These are phyloP conservation scores for Candida qinlingensis DNA, from an alignment of 805 yeast species.

Conservation along the genomic window DNA sequence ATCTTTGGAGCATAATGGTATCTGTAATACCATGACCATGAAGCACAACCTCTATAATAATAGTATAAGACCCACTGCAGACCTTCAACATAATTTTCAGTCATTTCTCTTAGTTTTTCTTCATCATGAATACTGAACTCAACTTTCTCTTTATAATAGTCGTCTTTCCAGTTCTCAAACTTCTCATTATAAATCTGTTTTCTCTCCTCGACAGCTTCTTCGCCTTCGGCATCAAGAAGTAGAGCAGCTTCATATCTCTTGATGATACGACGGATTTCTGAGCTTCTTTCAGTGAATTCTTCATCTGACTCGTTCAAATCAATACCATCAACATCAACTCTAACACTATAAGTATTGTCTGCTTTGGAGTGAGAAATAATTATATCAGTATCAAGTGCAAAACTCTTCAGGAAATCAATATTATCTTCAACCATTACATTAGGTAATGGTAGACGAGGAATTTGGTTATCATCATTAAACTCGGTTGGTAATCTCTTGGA, in stretches of 20 bases:
- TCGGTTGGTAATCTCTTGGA: slow-evolving; percentile 25
- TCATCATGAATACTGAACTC: slow-evolving; percentile 56
- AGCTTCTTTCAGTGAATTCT: slow-evolving; percentile 49
- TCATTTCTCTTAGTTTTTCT: slow-evolving; percentile 52
- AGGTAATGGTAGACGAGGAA: slow-evolving; percentile 44
- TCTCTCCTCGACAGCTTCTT: slow-evolving; percentile 40
- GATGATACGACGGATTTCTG: slow-evolving; percentile 45
- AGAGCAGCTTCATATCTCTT: slow-evolving; percentile 62
- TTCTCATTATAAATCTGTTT: slow-evolving; percentile 66
- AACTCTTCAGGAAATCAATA: slow-evolving; percentile 53
- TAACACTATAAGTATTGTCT: slow-evolving; percentile 50
- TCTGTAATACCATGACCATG: slow-evolving; percentile 93
- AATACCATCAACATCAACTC: slow-evolving; percentile 69
- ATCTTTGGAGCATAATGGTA: slow-evolving; percentile 94
- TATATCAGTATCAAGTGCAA: slow-evolving; percentile 64
- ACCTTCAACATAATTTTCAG: slow-evolving; percentile 87
- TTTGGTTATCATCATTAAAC: slow-evolving; percentile 25
- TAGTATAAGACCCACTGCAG: slow-evolving; percentile 94
- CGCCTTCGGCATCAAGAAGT: slow-evolving; percentile 52
- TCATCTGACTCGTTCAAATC: slow-evolving; percentile 63
- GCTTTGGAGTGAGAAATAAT: slow-evolving; percentile 60
- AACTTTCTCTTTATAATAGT: slow-evolving; percentile 80
- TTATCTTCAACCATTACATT: slow-evolving; percentile 34
- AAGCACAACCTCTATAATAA: slow-evolving; percentile 84
- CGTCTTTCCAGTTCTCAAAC: slow-evolving; percentile 76